phyloP scores from a whole-genome alignment of 1,284 basidiomycete genomes.

The Blastosporella zonata region DNA sequence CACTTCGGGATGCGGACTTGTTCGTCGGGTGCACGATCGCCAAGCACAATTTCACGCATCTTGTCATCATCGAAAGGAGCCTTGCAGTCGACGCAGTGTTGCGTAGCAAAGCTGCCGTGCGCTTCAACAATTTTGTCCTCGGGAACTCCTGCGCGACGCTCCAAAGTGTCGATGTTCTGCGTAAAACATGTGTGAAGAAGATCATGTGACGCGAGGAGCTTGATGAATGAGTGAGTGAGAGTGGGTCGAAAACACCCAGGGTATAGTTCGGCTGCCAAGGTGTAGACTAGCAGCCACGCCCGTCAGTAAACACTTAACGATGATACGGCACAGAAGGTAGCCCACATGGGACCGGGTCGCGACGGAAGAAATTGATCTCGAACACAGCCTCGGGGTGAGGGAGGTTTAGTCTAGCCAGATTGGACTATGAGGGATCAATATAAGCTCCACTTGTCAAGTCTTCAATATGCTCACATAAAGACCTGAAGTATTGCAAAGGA shows the following conservation, averaged over 20 bases:
- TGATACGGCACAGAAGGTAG: slow-evolving; percentile 4
- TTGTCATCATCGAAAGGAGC: slow-evolving; percentile 60
- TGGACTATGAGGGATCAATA: slow-evolving; percentile 47
- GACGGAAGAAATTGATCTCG: slow-evolving; percentile 70
- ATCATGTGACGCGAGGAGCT: slow-evolving; percentile 63
- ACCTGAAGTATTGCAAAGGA: slow-evolving; percentile 33
- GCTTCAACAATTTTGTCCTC: slow-evolving; percentile 83
- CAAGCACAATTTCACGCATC: slow-evolving; percentile 37
- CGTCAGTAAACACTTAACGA: background rate
- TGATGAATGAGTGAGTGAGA: slow-evolving; percentile 87
- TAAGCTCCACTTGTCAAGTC: background rate
- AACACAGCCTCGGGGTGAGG: slow-evolving; percentile 83
- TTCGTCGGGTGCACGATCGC: slow-evolving; percentile 3
- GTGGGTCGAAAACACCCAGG: slow-evolving; percentile 88
- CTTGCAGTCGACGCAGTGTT: slow-evolving; percentile 76
- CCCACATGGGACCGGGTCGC: slow-evolving; percentile 72
- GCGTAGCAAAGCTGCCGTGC: slow-evolving; percentile 87
- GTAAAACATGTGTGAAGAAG: slow-evolving; percentile 80
- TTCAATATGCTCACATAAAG: slow-evolving; percentile 42
- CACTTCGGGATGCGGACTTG: slow-evolving; percentile 58
- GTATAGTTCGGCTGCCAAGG: slow-evolving; percentile 87
- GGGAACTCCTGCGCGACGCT: slow-evolving; percentile 81
- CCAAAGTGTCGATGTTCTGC: slow-evolving; percentile 92
- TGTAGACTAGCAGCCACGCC: slow-evolving; percentile 58
- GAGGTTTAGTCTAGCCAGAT: slow-evolving; percentile 68